Evolutionary conservation across 163 green algal genomes (phyloP), one percentile per base, ranked within the genome.

Genomic region (Volvox carteri): DNA sequence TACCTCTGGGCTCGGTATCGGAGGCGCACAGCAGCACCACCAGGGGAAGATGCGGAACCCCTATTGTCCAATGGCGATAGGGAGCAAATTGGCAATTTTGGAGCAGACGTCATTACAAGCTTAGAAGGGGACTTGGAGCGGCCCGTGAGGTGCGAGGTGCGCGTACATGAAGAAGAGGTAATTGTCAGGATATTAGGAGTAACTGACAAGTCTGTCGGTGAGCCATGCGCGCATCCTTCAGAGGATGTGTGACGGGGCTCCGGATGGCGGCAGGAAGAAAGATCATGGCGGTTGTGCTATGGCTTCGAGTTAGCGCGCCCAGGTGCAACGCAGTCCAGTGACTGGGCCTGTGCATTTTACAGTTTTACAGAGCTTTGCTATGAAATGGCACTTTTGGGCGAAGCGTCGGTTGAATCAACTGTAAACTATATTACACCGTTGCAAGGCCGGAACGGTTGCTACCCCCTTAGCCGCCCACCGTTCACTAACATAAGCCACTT

Each of bases 1-100:
- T 70, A 23, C 41, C 78, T 62, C n/a, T 87, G 80, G 80, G 28
- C 0, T 28, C n/a, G 80, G 44, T 50, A 50, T 16, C 16, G n/a
- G 28, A 21, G 35, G 28, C 78, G 78, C 28, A 37, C 60, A 1
- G 58, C 78, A 73, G 25, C 78, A 54, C 44, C 44, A 23, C 25
- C 73, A 21, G 6, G 5, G 44, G 44, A 65, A 25, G 39, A 78
- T 25, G 14, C 70, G 5, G 39, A 21, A 18, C 70, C 70, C 39
- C 37, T 78, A 4, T 21, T 78, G 30, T 37, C 39, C 39, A 39
- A 78, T 78, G 37, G 6, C 14, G 39, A 78, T 39, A 12, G 30
- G 6, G 65, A 75, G n/a, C 33, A 2, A 6, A 28, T 19, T 42
- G 1, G 65, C 35, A 7, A 72, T 39, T 30, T 30, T 48, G 65